These are phyloP conservation scores for Microbotryum intermedium DNA, from an alignment of 1,284 basidiomycete species.

Conservation along the genomic window DNA sequence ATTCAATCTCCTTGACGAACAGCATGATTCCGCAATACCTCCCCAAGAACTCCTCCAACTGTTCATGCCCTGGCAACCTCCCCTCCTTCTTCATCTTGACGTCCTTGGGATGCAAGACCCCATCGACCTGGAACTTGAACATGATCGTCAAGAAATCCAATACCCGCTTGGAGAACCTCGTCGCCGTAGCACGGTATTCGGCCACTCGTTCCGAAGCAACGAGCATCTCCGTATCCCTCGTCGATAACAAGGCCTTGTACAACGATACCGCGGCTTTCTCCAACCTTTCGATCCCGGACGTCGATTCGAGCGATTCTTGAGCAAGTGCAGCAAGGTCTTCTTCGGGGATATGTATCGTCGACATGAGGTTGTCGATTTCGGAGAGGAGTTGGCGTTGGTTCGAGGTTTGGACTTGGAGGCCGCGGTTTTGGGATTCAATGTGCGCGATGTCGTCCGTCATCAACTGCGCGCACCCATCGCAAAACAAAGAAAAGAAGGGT, in stretches of 20 bases:
- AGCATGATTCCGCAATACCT: slow-evolving; percentile 83
- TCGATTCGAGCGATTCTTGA: slow-evolving; percentile 74
- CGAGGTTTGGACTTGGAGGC: slow-evolving; percentile 93
- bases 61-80: slow-evolving; percentile 50
- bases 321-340: slow-evolving; percentile 66
- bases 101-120: slow-evolving; percentile 48
- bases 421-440: slow-evolving; percentile 94
- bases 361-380: slow-evolving; percentile 75
- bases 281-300: slow-evolving; percentile 62
- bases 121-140: slow-evolving; percentile 71
- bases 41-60: slow-evolving; percentile 72
- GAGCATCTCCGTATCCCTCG: slow-evolving; percentile 88
- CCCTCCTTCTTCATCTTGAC: not conserved
- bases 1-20: slow-evolving; percentile 93
- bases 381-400: slow-evolving; percentile 77
- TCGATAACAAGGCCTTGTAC: slow-evolving; percentile 91
- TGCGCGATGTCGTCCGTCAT: slow-evolving; percentile 89
- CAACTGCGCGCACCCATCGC: slow-evolving; percentile 48
- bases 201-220: slow-evolving; percentile 77
- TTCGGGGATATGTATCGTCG: slow-evolving; percentile 85
- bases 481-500: not conserved
- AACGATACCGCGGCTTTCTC: slow-evolving; percentile 77
- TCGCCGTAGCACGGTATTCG: slow-evolving; percentile 78
- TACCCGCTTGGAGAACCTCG: slow-evolving; percentile 83
- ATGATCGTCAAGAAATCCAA: slow-evolving; percentile 82